phyloP scores from a whole-genome alignment of 176 grass and related monocot species.

The Luzula sylvatica region DNA sequence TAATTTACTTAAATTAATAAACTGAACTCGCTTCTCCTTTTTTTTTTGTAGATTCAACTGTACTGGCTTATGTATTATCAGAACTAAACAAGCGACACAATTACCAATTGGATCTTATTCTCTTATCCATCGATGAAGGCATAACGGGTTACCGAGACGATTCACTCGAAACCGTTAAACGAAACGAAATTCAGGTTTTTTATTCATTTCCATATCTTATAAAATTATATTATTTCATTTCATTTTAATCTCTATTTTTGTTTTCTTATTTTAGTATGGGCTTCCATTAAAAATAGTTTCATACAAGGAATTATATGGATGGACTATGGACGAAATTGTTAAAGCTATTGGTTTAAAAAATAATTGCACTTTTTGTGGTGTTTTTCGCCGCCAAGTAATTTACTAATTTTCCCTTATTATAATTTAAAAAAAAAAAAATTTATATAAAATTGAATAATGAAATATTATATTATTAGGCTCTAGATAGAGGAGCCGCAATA shows the following conservation, averaged over 20 bases:
- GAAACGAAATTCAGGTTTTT: conserved; percentile 89
- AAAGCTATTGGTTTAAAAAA: conserved; percentile 90
- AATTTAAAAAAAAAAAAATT: not conserved
- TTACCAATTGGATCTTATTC: conserved; percentile 88
- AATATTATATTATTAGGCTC: conserved; percentile 30
- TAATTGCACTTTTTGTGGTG: conserved; percentile 94
- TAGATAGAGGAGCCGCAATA: conserved; percentile 91
- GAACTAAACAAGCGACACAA: conserved; percentile 63
- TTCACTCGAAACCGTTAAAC: conserved; percentile 96
- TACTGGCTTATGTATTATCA: conserved; percentile 83
- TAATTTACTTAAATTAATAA: not conserved
- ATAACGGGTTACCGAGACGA: conserved; percentile 96
- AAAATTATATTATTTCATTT: not conserved
- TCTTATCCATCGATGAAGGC: conserved; percentile 90
- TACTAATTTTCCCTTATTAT: not conserved
- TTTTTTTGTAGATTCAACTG: conserved; percentile 76
- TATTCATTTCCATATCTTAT: conserved; percentile 13
- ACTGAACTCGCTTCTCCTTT: conserved; percentile 24
- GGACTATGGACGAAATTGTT: conserved; percentile 99
- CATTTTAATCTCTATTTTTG: conserved; percentile 10
- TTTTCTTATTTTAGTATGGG: conserved; percentile 49
- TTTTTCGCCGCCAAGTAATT: conserved; percentile 87
- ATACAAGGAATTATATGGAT: conserved; percentile 90
- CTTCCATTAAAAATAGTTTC: conserved; percentile 89
- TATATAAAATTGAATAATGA: not conserved